Conservation (phyloP, 2,329 filamentous ascomycete species). For the Fusarium chaquense region DNA sequence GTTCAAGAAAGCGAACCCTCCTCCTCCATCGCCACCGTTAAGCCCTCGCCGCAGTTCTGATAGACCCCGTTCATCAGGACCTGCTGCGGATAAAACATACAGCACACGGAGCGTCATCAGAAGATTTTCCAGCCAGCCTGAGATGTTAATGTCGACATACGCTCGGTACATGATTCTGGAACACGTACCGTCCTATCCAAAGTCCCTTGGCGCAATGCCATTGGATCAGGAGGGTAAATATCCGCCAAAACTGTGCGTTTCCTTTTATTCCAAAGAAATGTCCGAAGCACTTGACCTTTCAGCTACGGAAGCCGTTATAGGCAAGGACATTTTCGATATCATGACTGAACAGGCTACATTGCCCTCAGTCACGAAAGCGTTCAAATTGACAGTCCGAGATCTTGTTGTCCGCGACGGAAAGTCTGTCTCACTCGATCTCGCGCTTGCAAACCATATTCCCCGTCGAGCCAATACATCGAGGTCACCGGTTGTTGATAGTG, state of each 20-base stretch:
- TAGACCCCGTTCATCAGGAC: conserved; percentile 44
- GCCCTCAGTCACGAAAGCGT: conserved; percentile 57
- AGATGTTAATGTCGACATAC: conserved; percentile 46
- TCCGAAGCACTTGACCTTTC: conserved; percentile 61
- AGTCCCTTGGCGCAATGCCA: conserved; percentile 43
- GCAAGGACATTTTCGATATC: conserved; percentile 67
- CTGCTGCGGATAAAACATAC: conserved; percentile 43
- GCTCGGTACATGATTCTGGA: conserved; percentile 52
- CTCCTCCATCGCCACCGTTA: conserved; percentile 42
- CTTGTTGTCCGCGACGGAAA: conserved; percentile 53
- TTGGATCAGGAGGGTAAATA: conserved; percentile 47
- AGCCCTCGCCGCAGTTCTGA: conserved; percentile 46
- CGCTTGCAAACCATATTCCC: conserved; percentile 47
- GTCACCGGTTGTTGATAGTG: conserved; percentile 28
- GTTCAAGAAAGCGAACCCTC: conserved; percentile 47
- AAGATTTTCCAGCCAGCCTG: conserved; percentile 35
- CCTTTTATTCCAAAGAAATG: conserved; percentile 61
- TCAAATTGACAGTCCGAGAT: conserved; percentile 60
- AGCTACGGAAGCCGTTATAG: conserved; percentile 53
- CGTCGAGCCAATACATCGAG: conserved; percentile 43
- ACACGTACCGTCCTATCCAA: conserved; percentile 43
- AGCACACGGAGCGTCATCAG: conserved; percentile 46
- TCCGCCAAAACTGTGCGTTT: conserved; percentile 55
- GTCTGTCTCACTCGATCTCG: conserved; percentile 51
- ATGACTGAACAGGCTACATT: conserved; percentile 61